Evolutionary conservation across 164 flowering plant genomes (phyloP), one percentile per base, ranked within the genome.

Genomic region (Buxus sempervirens): DNA sequence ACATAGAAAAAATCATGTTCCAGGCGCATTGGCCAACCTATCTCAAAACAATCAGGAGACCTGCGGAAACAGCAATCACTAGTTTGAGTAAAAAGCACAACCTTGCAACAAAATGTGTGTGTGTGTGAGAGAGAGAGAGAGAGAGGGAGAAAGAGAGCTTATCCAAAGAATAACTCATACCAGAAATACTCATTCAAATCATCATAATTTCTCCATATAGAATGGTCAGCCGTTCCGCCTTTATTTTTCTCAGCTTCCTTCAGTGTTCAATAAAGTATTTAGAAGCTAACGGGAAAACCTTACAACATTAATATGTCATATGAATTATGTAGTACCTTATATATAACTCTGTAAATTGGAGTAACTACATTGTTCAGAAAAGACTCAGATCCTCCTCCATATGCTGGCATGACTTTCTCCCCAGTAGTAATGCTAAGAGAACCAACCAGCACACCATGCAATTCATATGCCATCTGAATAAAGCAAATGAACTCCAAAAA

Each of bases 111-210:
- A 20, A 20, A 10, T 9, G n/a, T n/a, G n/a, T n/a, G n/a, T n/a
- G n/a, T n/a, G n/a, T n/a, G n/a, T n/a, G n/a, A n/a, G n/a, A n/a
- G n/a, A n/a, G n/a, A n/a, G n/a, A n/a, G n/a, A 27, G 56, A 59
- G 25, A 36, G 57, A 63, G 27, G 14, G 27, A 64, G 18, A 71
- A 16, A n/a, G 14, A 58, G 58, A 57, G 14, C 19, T n/a, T 25
- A 42, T 20, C n/a, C 26, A 32, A 21, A 54, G 28, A 53, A 55
- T 0, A 25, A 26, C 36, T 21, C 82, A 70, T 25, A 95, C 99
- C 99, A 95, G 86, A 95, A 95, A 72, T 62, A 95, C 82, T 95
- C 97, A 67, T 95, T 95, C 72, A 95, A 76, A 74, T 95, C 99
- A 73, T 95, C 99, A 63, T 95, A 95, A 77, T 95, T 95, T 80